Conservation (phyloP, 345 rosid genomes). For the Eucalyptus paniculata region DNA sequence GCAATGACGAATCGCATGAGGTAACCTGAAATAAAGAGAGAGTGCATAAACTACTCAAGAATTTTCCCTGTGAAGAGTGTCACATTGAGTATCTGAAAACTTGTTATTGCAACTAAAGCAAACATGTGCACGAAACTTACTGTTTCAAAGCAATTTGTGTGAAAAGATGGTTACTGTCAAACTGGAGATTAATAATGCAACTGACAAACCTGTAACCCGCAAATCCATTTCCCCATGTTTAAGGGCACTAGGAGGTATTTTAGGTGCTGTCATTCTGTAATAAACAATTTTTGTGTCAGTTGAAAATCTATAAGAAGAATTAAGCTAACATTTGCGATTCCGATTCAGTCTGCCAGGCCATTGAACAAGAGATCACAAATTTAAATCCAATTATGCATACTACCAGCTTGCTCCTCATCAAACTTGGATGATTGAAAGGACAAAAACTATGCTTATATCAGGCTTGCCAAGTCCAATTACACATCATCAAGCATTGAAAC, state of each 20-base stretch:
- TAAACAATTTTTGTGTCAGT: not conserved
- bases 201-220: constrained; percentile 46
- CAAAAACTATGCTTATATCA: not conserved
- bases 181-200: not conserved
- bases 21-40: constrained; percentile 24
- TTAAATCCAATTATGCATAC: not conserved
- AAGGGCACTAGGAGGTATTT: constrained; percentile 58
- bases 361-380: not conserved
- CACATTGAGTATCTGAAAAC: not conserved
- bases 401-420: not conserved
- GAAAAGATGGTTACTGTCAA: not conserved
- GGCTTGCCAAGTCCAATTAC: not conserved
- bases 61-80: not conserved
- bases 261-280: constrained; percentile 78
- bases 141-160: not conserved
- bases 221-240: constrained; percentile 66
- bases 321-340: not conserved
- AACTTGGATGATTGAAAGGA: not conserved
- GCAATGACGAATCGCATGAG: constrained; percentile 60
- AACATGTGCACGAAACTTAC: not conserved
- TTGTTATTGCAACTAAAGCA: not conserved
- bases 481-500: not conserved
- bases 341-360: not conserved
- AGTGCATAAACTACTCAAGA: not conserved
- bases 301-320: not conserved